These are phyloP conservation scores for Leucocoprinus gongylophorus DNA, from an alignment of 1,284 basidiomycete genomes.

Conservation along the genomic window DNA sequence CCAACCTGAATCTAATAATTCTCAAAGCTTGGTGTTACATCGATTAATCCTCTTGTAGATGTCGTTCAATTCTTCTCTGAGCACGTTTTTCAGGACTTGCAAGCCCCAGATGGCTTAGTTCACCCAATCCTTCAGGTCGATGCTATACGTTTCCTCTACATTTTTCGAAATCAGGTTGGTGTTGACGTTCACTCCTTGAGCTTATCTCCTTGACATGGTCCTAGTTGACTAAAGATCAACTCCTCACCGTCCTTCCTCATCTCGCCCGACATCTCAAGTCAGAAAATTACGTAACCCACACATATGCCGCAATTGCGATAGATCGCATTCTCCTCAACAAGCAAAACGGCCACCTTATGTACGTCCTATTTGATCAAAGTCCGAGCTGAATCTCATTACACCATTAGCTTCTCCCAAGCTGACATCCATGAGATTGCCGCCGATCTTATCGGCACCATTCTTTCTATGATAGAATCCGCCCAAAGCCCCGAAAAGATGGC, in stretches of 20 bases:
- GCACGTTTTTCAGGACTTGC: conserved; percentile 85
- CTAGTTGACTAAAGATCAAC: conserved; percentile 90
- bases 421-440: conserved; percentile 84
- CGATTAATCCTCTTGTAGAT: conserved; percentile 88
- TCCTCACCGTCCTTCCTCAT: conserved; percentile 85
- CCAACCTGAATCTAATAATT: not conserved
- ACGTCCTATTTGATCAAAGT: conserved; percentile 22
- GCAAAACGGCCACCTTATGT: conserved; percentile 64
- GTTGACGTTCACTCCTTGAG: not conserved
- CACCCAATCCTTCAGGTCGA: conserved; percentile 94
- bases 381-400: not conserved
- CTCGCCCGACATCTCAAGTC: conserved; percentile 82
- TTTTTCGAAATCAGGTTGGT: conserved; percentile 87
- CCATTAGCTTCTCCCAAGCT: conserved; percentile 69
- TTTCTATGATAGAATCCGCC: conserved; percentile 79
- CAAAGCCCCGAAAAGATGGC: conserved; percentile 89
- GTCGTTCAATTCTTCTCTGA: conserved; percentile 95
- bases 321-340: conserved; percentile 88
- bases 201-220: conserved; percentile 4
- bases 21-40: conserved; percentile 81
- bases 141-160: conserved; percentile 90
- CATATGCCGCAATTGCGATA: conserved; percentile 87
- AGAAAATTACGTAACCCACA: conserved; percentile 79
- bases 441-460: conserved; percentile 68
- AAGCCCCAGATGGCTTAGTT: conserved; percentile 60